phyloP scores from a whole-genome alignment of 1,284 basidiomycete species.

The Meripilus lineatus region DNA sequence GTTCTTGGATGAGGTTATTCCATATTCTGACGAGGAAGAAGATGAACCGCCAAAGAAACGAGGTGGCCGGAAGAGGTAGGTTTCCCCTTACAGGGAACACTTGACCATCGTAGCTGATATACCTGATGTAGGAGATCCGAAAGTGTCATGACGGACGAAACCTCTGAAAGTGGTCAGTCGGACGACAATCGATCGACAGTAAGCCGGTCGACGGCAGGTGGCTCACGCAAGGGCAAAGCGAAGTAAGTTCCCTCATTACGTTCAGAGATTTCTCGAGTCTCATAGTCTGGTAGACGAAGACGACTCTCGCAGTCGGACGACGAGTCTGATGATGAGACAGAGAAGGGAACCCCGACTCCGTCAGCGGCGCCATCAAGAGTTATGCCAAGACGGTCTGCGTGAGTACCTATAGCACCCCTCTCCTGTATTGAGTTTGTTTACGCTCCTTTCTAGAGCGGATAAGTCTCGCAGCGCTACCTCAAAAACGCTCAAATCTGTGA shows the following conservation, averaged over 20 bases:
- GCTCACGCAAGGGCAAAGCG: slow-evolving; percentile 24
- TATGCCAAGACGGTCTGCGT: slow-evolving; percentile 33
- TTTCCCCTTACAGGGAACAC: neutral
- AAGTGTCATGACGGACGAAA: slow-evolving; percentile 29
- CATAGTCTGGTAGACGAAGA: slow-evolving; percentile 21
- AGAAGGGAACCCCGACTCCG: slow-evolving; percentile 19
- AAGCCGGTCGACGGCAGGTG: slow-evolving; percentile 18
- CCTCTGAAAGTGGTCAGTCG: slow-evolving; percentile 19
- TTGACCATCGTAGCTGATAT: neutral
- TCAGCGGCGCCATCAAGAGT: slow-evolving; percentile 26
- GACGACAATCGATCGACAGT: slow-evolving; percentile 24
- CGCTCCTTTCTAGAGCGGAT: slow-evolving; percentile 14
- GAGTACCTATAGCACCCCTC: slow-evolving; percentile 12
- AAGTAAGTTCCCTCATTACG: slow-evolving; percentile 21
- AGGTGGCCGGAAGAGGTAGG: slow-evolving; percentile 29
- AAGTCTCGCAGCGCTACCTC: slow-evolving; percentile 23
- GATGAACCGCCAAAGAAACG: slow-evolving; percentile 37
- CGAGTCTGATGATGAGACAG: slow-evolving; percentile 33
- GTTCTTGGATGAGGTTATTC: slow-evolving; percentile 54
- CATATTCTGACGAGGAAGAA: slow-evolving; percentile 48
- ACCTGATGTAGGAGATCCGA: slow-evolving; percentile 26
- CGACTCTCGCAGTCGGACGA: slow-evolving; percentile 40
- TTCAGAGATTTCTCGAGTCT: neutral
- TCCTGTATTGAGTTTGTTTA: neutral
- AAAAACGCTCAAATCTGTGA: slow-evolving; percentile 12